Base-by-base conservation (phyloP, 768 basidiomycete genomes). In the Strobilomyces confusus region DNA sequence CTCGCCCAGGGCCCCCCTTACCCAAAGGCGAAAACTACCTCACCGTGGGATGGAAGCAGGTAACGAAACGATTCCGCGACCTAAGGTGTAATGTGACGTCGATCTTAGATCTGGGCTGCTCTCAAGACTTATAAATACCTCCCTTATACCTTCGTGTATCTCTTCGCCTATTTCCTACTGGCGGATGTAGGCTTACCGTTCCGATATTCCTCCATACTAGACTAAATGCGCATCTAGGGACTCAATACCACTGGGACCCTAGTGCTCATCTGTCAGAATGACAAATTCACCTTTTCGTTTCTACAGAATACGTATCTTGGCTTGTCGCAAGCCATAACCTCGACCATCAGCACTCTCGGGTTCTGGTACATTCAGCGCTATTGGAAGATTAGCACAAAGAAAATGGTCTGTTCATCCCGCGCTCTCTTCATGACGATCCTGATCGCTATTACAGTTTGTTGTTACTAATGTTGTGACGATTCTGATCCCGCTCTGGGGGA, bases 21-120 rank as follows among this genome's bases (percentile, higher is more conserved):
- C 92, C 92, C 0, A 84, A 84, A 58, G 84, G 84, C 45, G 83
- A 91, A 58, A 78, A 69, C 54, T 93, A 92, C 61, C 55, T 92
- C 25, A 89, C 89, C 0, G 80, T 94, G 42, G 92, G 92, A 40
- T 92, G 87, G 86, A 91, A 88, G 63, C 89, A 92, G 75, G 87
- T 82, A 52, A 62, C 2, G 25, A 38, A 13, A n/a, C 12, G 19
- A 0, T 36, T 41, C 44, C 30, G 15, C 42, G 29, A 19, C 19
- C 13, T 8, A 14, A 33, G 25, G 29, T 5, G n/a, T 13, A 30
- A 25, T 34, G 1, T 29, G n/a, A 64, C 43, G 8, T 26, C 36
- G 9, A 49, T 26, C 25, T 34, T 57, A 91, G 85, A 89, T 93
- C 47, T 92, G 89, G 84, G 72, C 77, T 14, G 87, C 89, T 1